phyloP scores from a whole-genome alignment of 371 early-diverging fungal species.

The Nosema bombycis region DNA sequence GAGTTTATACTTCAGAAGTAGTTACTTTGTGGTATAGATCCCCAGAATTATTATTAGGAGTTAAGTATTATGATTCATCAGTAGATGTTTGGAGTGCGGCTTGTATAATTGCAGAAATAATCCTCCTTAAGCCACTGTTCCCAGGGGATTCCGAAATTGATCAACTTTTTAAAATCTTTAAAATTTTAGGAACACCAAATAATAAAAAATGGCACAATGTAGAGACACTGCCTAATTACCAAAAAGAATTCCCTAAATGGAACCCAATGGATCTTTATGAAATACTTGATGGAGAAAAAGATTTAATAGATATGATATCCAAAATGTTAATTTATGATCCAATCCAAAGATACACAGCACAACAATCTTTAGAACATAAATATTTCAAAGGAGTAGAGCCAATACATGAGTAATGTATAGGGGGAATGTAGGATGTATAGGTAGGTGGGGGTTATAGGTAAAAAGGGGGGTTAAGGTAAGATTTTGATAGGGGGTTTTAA shows the following conservation, averaged over 20 bases:
- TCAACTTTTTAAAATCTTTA: slow-evolving; percentile 96
- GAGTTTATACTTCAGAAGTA: slow-evolving; percentile 62
- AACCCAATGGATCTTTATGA: slow-evolving; percentile 59
- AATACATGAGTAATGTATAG: slow-evolving; percentile 36
- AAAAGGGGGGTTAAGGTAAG: no score
- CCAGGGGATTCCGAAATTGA: slow-evolving; percentile 96
- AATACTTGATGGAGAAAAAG: slow-evolving; percentile 65
- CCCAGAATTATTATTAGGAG: slow-evolving; percentile 64
- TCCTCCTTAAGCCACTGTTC: slow-evolving; percentile 86
- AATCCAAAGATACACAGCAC: slow-evolving; percentile 74
- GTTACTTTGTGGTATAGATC: slow-evolving; percentile 66
- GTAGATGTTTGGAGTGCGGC: slow-evolving; percentile 93
- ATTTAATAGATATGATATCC: slow-evolving; percentile 77
- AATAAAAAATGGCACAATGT: slow-evolving; percentile 88
- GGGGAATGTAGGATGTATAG: no score
- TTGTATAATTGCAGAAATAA: slow-evolving; percentile 96
- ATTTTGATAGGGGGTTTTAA: no score
- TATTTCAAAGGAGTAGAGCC: slow-evolving; percentile 81
- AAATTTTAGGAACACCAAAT: slow-evolving; percentile 90
- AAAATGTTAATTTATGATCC: slow-evolving; percentile 88
- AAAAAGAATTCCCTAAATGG: slow-evolving; percentile 59
- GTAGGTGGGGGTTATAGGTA: no score
- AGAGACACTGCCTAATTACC: slow-evolving; percentile 71
- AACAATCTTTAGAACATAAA: slow-evolving; percentile 81
- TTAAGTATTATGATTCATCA: slow-evolving; percentile 61